phyloP scores from a whole-genome alignment of 768 basidiomycete genomes.

The Podaxis mareebaensis region DNA sequence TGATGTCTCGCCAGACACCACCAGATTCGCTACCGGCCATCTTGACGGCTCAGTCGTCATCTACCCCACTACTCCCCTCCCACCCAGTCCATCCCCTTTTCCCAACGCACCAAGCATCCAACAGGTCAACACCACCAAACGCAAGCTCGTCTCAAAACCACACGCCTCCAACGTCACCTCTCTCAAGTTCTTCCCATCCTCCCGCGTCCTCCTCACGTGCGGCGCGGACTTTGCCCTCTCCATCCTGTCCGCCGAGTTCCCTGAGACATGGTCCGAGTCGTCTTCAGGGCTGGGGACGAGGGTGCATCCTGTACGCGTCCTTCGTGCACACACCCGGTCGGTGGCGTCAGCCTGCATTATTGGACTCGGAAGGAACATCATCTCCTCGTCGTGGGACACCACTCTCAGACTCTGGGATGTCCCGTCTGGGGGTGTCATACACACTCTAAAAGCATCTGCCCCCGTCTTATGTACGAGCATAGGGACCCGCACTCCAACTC shows the following conservation, averaged over 20 bases:
- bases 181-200: conserved; percentile 69
- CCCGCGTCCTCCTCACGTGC: conserved; percentile 67
- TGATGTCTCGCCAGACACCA: conserved; percentile 51
- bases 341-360: conserved; percentile 68
- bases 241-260: conserved; percentile 62
- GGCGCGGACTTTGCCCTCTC: conserved; percentile 68
- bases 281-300: conserved; percentile 25
- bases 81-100: conserved; percentile 14
- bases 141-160: conserved; percentile 34
- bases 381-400: conserved; percentile 69
- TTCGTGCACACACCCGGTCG: conserved; percentile 65
- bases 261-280: conserved; percentile 16
- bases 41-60: conserved; percentile 59
- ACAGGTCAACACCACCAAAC: conserved; percentile 28
- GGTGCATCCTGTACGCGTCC: conserved; percentile 53
- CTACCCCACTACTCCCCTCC: conserved; percentile 36
- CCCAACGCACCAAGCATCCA: conserved; percentile 17
- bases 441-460: conserved; percentile 41
- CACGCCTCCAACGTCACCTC: conserved; percentile 44
- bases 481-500: conserved; percentile 37
- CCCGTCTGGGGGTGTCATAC: conserved; percentile 25
- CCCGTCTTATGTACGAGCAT: conserved; percentile 48
- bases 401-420: conserved; percentile 50
- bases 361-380: conserved; percentile 61
- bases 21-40: conserved; percentile 57